Conservation (phyloP, 192 early-diverging fungal species). For the Coemansia aciculifera region DNA sequence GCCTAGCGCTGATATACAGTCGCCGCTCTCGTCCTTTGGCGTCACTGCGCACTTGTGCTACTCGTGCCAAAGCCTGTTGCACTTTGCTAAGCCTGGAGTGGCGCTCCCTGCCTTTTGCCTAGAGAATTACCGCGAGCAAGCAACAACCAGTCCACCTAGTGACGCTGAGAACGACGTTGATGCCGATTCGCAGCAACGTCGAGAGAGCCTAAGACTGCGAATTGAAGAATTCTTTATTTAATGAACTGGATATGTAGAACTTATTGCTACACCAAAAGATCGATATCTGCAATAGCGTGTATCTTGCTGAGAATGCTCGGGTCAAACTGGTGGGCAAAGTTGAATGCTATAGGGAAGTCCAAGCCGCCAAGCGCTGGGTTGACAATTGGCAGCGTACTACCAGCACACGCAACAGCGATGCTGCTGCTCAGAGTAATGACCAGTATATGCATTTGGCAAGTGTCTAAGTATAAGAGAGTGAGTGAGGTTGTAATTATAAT, state of each 20-base stretch:
- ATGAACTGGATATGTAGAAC: background rate
- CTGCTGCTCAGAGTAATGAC: background rate
- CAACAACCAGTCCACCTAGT: background rate
- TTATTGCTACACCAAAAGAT: background rate
- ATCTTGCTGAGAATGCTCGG: background rate
- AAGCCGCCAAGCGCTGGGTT: background rate
- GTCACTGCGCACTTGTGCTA: slow-evolving; percentile 35
- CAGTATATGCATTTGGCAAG: background rate
- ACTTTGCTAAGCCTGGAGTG: slow-evolving; percentile 24
- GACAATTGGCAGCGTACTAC: background rate
- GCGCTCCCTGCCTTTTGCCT: slow-evolving; percentile 33
- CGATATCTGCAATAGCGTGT: background rate
- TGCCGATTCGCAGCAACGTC: background rate
- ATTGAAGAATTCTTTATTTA: slow-evolving; percentile 66
- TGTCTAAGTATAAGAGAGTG: background rate
- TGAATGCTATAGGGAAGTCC: background rate
- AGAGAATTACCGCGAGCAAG: slow-evolving; percentile 10
- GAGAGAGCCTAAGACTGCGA: slow-evolving; percentile 58
- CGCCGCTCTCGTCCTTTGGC: slow-evolving; percentile 7
- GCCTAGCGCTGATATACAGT: background rate
- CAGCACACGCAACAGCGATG: background rate
- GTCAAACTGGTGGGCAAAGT: slow-evolving; percentile 8
- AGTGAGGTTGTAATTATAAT: no score
- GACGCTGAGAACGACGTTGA: background rate
- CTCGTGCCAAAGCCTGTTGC: slow-evolving; percentile 39